A percentile compares a stretch with the other conserved stretches of the same genome.
Conservation (phyloP, 2,329 filamentous ascomycete species). For the Rutstroemia sp. region DNA sequence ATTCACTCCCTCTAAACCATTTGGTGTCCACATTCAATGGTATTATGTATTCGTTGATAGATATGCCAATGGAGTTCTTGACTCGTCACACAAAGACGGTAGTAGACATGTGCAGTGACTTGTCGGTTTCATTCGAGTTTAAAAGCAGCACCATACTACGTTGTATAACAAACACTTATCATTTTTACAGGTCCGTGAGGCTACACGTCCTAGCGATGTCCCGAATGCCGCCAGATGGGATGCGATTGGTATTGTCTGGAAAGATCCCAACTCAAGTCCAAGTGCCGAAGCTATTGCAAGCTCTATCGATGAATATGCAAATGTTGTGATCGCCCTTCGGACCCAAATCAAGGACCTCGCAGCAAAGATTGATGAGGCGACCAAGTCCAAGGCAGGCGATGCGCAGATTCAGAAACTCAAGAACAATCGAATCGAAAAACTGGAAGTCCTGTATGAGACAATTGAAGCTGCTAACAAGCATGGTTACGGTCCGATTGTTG, state of each 20-base stretch:
- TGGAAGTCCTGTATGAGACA: slow-evolving; percentile 42
- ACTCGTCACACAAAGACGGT: too few relatives aligned
- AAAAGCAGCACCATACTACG: too few relatives aligned
- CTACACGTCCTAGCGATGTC: slow-evolving; percentile 34
- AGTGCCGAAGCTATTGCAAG: slow-evolving; percentile 23
- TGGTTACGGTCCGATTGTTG: slow-evolving; percentile 48
- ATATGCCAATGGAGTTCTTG: too few relatives aligned
- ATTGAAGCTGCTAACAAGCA: slow-evolving; percentile 46
- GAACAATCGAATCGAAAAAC: slow-evolving; percentile 36
- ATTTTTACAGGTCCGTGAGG: slow-evolving; percentile 23
- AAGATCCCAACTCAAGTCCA: slow-evolving; percentile 28
- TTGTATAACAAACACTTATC: slow-evolving; percentile 1
- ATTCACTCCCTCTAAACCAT: too few relatives aligned
- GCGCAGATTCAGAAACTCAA: slow-evolving; percentile 33
- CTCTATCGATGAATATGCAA: slow-evolving; percentile 28
- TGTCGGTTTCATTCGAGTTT: too few relatives aligned
- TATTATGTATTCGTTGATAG: too few relatives aligned
- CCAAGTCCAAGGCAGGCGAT: slow-evolving; percentile 13
- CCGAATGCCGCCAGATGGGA: slow-evolving; percentile 47
- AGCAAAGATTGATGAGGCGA: slow-evolving; percentile 22
- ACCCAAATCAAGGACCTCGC: slow-evolving; percentile 25
- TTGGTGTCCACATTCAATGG: too few relatives aligned
- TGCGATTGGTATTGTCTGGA: slow-evolving; percentile 44
- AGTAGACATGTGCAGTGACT: too few relatives aligned
- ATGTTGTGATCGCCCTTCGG: slow-evolving; percentile 25